A percentile compares a stretch with the other conserved stretches of the same genome.
Evolutionary conservation across 306 rosid genomes (phyloP).

Genomic region (Cicer bijugum): DNA sequence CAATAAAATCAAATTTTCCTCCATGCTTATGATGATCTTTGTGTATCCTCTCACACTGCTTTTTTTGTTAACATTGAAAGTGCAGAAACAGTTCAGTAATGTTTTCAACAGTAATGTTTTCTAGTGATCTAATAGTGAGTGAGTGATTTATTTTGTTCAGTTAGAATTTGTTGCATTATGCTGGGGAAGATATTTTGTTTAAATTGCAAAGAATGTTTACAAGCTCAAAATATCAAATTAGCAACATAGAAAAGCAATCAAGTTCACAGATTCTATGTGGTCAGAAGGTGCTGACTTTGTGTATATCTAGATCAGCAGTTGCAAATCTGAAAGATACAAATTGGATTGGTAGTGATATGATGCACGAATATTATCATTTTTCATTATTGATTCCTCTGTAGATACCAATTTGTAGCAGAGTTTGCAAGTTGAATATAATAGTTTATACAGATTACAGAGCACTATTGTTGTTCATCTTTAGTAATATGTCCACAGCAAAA

Average conservation of each 20-base stretch:
- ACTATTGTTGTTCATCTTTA: not conserved
- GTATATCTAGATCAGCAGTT: not conserved
- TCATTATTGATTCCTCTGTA: not conserved
- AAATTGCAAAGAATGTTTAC: constrained; percentile 8
- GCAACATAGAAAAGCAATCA: not conserved
- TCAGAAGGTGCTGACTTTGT: constrained; percentile 17
- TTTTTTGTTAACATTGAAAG: constrained; percentile 37
- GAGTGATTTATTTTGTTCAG: constrained; percentile 7
- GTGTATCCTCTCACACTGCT: constrained; percentile 47
- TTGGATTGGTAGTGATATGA: not conserved
- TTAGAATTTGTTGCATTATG: constrained; percentile 25
- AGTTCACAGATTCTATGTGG: not conserved
- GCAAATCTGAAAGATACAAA: not conserved
- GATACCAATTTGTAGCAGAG: constrained; percentile 2
- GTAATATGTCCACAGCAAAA: not conserved
- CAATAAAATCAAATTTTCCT: constrained; percentile 38
- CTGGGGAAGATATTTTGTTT: constrained; percentile 17
- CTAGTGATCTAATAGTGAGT: not conserved
- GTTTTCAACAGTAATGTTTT: constrained; percentile 16
- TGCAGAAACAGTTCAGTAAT: not conserved
- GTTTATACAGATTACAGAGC: not conserved
- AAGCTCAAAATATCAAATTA: constrained; percentile 10
- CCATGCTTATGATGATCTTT: constrained; percentile 47
- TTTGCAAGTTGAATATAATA: not conserved
- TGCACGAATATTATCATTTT: constrained; percentile 9